These are phyloP conservation scores for Venturia aucupariae DNA, from an alignment of 2,329 filamentous ascomycete genomes.

Conservation along the genomic window DNA sequence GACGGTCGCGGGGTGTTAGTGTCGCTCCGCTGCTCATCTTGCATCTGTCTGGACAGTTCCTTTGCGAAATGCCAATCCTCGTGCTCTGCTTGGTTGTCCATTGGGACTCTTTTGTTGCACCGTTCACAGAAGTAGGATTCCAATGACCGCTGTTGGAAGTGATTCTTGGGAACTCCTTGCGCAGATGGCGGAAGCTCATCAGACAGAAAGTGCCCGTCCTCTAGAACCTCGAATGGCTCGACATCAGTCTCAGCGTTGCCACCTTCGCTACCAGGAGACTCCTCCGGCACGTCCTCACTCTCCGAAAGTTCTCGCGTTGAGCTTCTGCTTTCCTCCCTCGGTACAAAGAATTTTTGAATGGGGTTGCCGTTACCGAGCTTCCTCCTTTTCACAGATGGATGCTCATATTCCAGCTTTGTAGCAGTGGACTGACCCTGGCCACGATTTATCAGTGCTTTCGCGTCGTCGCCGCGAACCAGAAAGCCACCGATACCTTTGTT, in stretches of 20 bases:
- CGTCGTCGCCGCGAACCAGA: constrained; percentile 58
- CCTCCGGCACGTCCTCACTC: background rate
- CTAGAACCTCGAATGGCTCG: background rate
- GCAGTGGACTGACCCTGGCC: constrained; percentile 18
- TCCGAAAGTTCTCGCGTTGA: background rate
- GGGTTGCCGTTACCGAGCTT: constrained; percentile 25
- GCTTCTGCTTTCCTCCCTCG: constrained; percentile 7
- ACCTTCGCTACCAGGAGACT: background rate
- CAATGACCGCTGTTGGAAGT: constrained; percentile 20
- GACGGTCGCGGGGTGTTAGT: constrained; percentile 22
- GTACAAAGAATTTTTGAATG: constrained; percentile 14
- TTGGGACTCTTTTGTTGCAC: constrained; percentile 54
- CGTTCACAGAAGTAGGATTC: constrained; percentile 48
- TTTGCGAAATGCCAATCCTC: constrained; percentile 92
- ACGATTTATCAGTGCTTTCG: constrained; percentile 36
- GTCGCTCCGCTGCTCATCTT: constrained; percentile 28
- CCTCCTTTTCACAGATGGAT: constrained; percentile 27
- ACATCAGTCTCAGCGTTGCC: background rate
- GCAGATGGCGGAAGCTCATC: constrained; percentile 10
- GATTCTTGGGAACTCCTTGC: constrained; percentile 11
- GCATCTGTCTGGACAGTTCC: constrained; percentile 59
- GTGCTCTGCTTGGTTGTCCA: constrained; percentile 61
- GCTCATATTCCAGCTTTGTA: constrained; percentile 13
- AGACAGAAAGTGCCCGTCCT: background rate
- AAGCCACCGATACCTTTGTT: constrained; percentile 84